Evolutionary conservation across 352 stramenopile genomes (phyloP).

Genomic region (Pythium dissotocum): DNA sequence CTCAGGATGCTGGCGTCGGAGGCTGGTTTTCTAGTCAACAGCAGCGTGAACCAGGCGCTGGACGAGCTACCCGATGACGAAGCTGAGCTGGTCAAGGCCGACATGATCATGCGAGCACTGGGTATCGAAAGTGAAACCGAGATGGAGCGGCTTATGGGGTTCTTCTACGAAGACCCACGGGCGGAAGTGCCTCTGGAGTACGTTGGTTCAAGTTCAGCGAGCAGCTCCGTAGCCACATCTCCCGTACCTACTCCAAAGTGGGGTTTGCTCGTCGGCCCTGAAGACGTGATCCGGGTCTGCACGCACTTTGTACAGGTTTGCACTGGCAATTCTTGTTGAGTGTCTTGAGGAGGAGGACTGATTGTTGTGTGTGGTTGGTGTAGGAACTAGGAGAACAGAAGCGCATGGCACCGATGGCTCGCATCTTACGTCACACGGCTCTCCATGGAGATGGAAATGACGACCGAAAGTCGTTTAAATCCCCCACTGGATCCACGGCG

Average conservation of each 20-base stretch:
- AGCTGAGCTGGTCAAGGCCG: slow-evolving; percentile 81
- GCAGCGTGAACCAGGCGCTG: slow-evolving; percentile 74
- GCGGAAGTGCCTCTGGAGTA: slow-evolving; percentile 51
- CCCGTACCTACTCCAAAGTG: slow-evolving; percentile 40
- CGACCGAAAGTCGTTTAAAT: slow-evolving; percentile 27
- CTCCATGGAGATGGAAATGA: slow-evolving; percentile 14
- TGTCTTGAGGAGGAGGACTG: slow-evolving; percentile 2
- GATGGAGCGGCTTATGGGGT: slow-evolving; percentile 79
- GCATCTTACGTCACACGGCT: slow-evolving; percentile 40
- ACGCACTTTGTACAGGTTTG: slow-evolving; percentile 87
- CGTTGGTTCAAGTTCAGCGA: slow-evolving; percentile 9
- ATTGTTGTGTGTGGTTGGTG: background rate
- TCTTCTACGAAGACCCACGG: slow-evolving; percentile 74
- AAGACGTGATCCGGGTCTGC: slow-evolving; percentile 88
- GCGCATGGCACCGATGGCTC: slow-evolving; percentile 43
- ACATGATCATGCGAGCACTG: slow-evolving; percentile 87
- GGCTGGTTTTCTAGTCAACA: slow-evolving; percentile 88
- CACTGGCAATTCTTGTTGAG: slow-evolving; percentile 5
- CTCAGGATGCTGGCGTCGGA: slow-evolving; percentile 84
- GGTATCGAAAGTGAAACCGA: slow-evolving; percentile 87
- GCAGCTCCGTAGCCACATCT: slow-evolving; percentile 2
- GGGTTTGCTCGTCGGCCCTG: slow-evolving; percentile 72
- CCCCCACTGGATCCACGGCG: slow-evolving; percentile 22
- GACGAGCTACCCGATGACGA: slow-evolving; percentile 74
- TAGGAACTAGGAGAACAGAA: slow-evolving; percentile 79